These are phyloP conservation scores for Stachybotrys chlorohalonatus DNA, from an alignment of 2,329 filamentous ascomycete species.

Conservation along the genomic window DNA sequence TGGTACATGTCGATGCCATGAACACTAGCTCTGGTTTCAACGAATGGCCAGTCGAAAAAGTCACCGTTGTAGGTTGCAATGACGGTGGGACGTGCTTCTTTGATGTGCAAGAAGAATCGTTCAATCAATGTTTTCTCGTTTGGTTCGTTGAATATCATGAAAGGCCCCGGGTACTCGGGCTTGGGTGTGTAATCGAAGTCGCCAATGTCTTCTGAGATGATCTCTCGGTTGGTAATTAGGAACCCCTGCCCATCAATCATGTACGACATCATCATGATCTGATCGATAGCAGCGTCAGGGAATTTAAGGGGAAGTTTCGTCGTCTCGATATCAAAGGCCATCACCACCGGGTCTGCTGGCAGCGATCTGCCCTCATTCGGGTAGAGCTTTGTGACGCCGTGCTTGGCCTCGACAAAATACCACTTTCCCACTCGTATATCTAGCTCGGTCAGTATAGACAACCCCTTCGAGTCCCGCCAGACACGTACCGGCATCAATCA, in stretches of 20 bases:
- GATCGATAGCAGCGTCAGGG: constrained; percentile 86
- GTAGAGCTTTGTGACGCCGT: constrained; percentile 74
- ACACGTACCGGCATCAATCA: constrained; percentile 77
- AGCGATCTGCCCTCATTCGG: constrained; percentile 82
- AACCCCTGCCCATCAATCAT: constrained; percentile 99
- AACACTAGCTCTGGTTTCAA: constrained; percentile 85
- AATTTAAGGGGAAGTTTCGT: constrained; percentile 95
- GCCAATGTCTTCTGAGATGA: constrained; percentile 92
- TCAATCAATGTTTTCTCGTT: constrained; percentile 84
- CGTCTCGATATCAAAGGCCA: constrained; percentile 99
- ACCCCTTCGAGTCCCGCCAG: background rate
- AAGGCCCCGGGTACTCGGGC: constrained; percentile 88
- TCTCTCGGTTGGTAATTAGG: constrained; percentile 93
- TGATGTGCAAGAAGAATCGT: constrained; percentile 91
- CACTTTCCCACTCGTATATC: constrained; percentile 95
- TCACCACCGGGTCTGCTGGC: constrained; percentile 90
- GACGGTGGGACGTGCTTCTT: constrained; percentile 86
- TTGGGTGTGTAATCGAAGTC: constrained; percentile 99
- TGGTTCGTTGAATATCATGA: constrained; percentile 97
- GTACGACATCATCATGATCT: constrained; percentile 99
- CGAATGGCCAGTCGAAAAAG: constrained; percentile 99
- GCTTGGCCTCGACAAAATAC: constrained; percentile 93
- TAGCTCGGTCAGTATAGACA: constrained; percentile 25
- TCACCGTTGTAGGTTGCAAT: constrained; percentile 99
- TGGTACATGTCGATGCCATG: constrained; percentile 99